Conservation (phyloP, 768 basidiomycete genomes). For the Auriscalpium orientale region DNA sequence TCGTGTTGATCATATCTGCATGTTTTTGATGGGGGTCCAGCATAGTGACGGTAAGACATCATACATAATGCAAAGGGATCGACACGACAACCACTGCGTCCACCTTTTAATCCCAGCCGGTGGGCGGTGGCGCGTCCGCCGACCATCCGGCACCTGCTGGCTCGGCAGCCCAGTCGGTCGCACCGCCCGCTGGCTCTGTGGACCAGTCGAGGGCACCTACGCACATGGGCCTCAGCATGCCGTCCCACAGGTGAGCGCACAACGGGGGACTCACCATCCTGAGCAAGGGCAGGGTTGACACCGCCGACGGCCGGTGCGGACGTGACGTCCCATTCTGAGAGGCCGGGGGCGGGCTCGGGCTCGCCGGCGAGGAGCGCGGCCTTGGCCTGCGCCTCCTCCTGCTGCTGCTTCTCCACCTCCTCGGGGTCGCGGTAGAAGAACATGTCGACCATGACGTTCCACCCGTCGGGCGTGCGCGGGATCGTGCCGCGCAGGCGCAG, state of each 20-base stretch:
- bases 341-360: slow-evolving; percentile 39
- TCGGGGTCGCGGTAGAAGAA: slow-evolving; percentile 99
- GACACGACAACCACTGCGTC: slow-evolving; percentile 2
- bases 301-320: slow-evolving; percentile 59
- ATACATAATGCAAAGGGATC: slow-evolving; percentile 4
- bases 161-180: slow-evolving; percentile 25
- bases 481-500: slow-evolving; percentile 92
- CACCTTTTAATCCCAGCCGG: slow-evolving; percentile 15
- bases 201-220: slow-evolving; percentile 28
- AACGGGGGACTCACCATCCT: slow-evolving; percentile 42
- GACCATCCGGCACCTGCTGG: slow-evolving; percentile 13
- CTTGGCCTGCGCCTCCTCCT: slow-evolving; percentile 88
- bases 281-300: slow-evolving; percentile 69
- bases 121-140: slow-evolving; percentile 3
- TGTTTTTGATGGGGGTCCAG: slow-evolving; percentile 1
- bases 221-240: slow-evolving; percentile 14
- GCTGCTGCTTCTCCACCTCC: slow-evolving; percentile 97
- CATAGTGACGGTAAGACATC: slow-evolving; percentile 5
- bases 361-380: slow-evolving; percentile 50
- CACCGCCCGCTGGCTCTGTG: slow-evolving; percentile 23
- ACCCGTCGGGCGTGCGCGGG: slow-evolving; percentile 84
- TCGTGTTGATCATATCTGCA: slow-evolving; percentile 5
- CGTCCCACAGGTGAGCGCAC: background rate
- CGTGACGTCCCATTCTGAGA: slow-evolving; percentile 70
- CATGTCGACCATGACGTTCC: slow-evolving; percentile 99